Percentiles rank a stretch among this genome's conserved stretches.
Evolutionary conservation across 345 rosid genomes (phyloP).

Genomic region (Zanthoxylum bungeanum): DNA sequence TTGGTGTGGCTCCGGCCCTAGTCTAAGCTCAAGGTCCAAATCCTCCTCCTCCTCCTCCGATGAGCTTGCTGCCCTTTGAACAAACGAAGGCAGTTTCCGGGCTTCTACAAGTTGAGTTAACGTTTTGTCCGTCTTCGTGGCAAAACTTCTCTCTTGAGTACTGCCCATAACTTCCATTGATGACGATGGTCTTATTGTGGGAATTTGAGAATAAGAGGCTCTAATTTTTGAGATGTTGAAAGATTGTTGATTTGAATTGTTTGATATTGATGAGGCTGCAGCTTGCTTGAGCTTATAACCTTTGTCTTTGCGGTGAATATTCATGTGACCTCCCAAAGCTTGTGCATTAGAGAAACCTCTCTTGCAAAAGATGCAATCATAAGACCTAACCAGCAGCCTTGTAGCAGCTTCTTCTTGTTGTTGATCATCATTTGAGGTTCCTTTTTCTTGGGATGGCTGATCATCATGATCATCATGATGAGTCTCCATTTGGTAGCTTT

Average conservation of each 20-base stretch:
- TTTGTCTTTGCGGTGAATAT: constrained; percentile 82
- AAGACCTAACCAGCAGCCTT: constrained; percentile 45
- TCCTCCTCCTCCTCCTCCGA: constrained; percentile 10
- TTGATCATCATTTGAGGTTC: constrained; percentile 18
- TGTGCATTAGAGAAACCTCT: constrained; percentile 92
- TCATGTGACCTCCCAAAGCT: constrained; percentile 95
- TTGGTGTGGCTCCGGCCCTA: constrained; percentile 41
- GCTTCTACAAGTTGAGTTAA: constrained; percentile 16
- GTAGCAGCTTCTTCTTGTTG: constrained; percentile 17
- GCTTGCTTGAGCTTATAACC: constrained; percentile 58
- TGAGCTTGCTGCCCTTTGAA: constrained; percentile 4
- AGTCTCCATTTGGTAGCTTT: constrained; percentile 20
- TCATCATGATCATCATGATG: constrained; percentile 18
- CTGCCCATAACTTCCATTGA: background rate
- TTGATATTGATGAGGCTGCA: constrained; percentile 17
- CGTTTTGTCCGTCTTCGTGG: background rate
- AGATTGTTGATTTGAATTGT: constrained; percentile 16
- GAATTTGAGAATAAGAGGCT: constrained; percentile 9
- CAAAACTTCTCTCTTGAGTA: constrained; percentile 7
- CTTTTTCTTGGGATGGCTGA: constrained; percentile 23
- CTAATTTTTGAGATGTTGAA: constrained; percentile 2
- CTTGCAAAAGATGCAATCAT: constrained; percentile 77
- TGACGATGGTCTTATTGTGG: background rate
- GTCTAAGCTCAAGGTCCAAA: constrained; percentile 57
- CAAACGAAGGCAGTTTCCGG: constrained; percentile 32